Evolutionary conservation across 2,329 filamentous ascomycete genomes (phyloP), one percentile per base, ranked within the genome.

Genomic region (Hyphodiscus sp.): DNA sequence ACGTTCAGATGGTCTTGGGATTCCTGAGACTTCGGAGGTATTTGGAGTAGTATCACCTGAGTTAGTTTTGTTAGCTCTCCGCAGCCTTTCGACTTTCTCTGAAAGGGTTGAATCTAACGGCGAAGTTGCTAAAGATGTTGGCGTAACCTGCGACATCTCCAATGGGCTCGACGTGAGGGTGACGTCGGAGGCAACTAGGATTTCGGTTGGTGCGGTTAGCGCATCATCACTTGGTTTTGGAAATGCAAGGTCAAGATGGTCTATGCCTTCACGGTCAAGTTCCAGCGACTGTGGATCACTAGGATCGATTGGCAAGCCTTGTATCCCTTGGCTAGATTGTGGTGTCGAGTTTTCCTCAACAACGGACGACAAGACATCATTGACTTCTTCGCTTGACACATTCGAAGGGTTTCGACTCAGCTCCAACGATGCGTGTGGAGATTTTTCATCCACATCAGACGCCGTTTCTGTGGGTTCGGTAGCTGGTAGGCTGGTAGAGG

Each of bases 401-500:
- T 68, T 63, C 18, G 62, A 63, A 18, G 62, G 56, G 7, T 61
- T 58, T 41, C 58, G 59, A 30, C 47, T 58, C 41, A 64, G 49
- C 29, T 66, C 61, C 8, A 65, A 33, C 4, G 60, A 60, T 18
- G 63, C 62, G 41, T 71, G 69, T 1, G 71, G 64, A 11, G 62
- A 63, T 50, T 80, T 79, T 47, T 69, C 66, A 9, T 76, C 73
- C 11, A 71, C 67, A 54, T 80, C 78, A 6, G 75, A 71, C 16
- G 71, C 73, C 1, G 75, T 72, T 20, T 86, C 83, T 8, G 75
- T 73, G 2, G 76, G 83, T 48, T 95, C 90, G 13, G 81, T 81
- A 7, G 86, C 82, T 5, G 78, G 77, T 16, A 91, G 73, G 0
- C 88, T 87, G 54, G 89, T 85, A 55, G 87, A 86, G 2, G 89